phyloP scores from a whole-genome alignment of 805 yeast species.

The Wickerhamomyces queroliae region DNA sequence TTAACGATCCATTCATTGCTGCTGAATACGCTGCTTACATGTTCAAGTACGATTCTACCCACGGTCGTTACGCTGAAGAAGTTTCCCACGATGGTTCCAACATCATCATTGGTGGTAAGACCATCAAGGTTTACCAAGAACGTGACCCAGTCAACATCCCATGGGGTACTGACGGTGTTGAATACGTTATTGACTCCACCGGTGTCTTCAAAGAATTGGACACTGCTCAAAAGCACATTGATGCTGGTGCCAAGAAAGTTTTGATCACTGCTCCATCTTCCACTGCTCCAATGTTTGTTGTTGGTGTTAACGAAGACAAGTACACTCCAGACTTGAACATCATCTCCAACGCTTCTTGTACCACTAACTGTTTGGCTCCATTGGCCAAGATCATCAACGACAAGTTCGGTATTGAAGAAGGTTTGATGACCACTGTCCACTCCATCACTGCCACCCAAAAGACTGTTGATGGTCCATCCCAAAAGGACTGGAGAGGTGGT shows the following conservation, averaged over 20 bases:
- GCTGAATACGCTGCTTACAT: conserved; percentile 67
- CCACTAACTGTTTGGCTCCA: conserved; percentile 73
- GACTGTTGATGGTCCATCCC: conserved; percentile 74
- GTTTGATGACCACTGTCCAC: conserved; percentile 73
- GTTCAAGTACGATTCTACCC: conserved; percentile 73
- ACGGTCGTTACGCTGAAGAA: conserved; percentile 57
- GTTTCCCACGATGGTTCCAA: conserved; percentile 46
- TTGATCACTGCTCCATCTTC: conserved; percentile 68
- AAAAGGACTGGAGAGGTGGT: conserved; percentile 80
- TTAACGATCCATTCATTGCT: conserved; percentile 66
- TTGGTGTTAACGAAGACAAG: conserved; percentile 61
- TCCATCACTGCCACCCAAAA: conserved; percentile 69
- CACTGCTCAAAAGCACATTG: conserved; percentile 63
- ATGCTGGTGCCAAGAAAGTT: conserved; percentile 71
- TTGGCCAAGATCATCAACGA: conserved; percentile 66
- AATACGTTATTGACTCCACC: conserved; percentile 64
- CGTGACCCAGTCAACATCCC: conserved; percentile 64
- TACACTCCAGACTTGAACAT: conserved; percentile 52
- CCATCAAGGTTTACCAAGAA: conserved; percentile 50
- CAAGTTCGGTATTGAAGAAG: conserved; percentile 63
- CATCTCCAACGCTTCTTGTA: conserved; percentile 68
- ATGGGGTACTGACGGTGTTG: conserved; percentile 60
- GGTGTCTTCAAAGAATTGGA: conserved; percentile 65
- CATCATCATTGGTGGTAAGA: conserved; percentile 48
- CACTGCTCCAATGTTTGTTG: conserved; percentile 70